These are phyloP conservation scores for Penicillium janthinellum DNA, from an alignment of 2,329 filamentous ascomycete species.

Conservation along the genomic window DNA sequence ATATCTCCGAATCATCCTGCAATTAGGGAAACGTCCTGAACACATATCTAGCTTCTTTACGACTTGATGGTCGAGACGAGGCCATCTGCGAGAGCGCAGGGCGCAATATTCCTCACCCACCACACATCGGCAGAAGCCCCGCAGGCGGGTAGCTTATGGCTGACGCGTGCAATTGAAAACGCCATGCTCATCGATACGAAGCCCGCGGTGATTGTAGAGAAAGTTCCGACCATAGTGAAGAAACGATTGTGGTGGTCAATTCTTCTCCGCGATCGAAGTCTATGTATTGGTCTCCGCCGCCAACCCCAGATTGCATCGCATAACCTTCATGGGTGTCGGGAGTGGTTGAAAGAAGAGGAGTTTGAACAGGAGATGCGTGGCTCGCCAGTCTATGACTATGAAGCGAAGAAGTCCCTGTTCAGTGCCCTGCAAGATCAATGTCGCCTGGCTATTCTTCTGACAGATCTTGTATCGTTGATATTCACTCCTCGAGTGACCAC, in stretches of 20 bases:
- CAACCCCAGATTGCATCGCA: conserved; percentile 53
- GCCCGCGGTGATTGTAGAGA: conserved; percentile 38
- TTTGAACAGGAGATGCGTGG: conserved; percentile 50
- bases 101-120: conserved; percentile 32
- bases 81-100: conserved; percentile 33
- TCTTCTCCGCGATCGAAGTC: conserved; percentile 54
- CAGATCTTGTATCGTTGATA: conserved; percentile 50
- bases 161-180: conserved; percentile 54
- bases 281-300: conserved; percentile 54
- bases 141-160: conserved; percentile 45
- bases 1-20: no score
- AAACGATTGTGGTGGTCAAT: conserved; percentile 61
- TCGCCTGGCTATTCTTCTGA: conserved; percentile 51
- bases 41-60: conserved; percentile 30
- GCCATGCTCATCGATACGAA: conserved; percentile 51
- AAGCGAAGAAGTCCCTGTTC: conserved; percentile 50
- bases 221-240: conserved; percentile 41
- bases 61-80: conserved; percentile 33
- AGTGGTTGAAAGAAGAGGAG: conserved; percentile 46
- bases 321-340: conserved; percentile 49
- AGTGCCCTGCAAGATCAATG: conserved; percentile 52
- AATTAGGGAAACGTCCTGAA: no score
- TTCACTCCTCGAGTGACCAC: conserved; percentile 39
- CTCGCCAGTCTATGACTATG: conserved; percentile 51
- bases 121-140: conserved; percentile 45